Base-by-base conservation (phyloP, 2,329 filamentous ascomycete species). In the Gliomastix tumulicola region DNA sequence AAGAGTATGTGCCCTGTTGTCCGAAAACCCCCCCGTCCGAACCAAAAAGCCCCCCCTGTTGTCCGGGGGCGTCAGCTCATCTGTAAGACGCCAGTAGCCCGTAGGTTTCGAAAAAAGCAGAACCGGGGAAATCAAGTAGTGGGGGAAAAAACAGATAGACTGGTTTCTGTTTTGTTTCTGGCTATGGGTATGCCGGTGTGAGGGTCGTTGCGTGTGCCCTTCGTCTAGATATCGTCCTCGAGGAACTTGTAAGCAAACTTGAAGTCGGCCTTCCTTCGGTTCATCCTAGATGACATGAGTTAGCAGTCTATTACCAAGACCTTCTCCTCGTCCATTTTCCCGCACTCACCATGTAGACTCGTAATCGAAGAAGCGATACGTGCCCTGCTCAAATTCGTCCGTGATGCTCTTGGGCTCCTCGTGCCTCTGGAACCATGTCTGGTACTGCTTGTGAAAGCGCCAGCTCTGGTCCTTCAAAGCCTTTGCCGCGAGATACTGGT, bases 391-490 rank as follows among this genome's bases (percentile, higher is more conserved):
- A 56, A 88, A 97, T 64, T 98, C 92, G 62, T 98, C 92, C 1
- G 92, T 97, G 54, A 98, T 98, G 50, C 82, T 89, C 71, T 98
- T 98, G 15, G 92, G 92, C 67, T 98, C 92, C 56, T 98, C 92
- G 49, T 98, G 92, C 35, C 92, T 77, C 62, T 98, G 92, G 55
- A 98, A 98, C 92, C 92, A 98, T 2, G 92, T 98, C 62, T 95
- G 92, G 57, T 98, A 98, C 61, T 97, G 92, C 70, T 98, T 98
- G 66, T 98, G 92, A 60, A 98, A 98, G 39, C 92, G 78, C 92
- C 92, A 98, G 62, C 89, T 96, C 62, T 98, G 92, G 47, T 90
- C 86, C 66, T 98, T 98, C 36, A 98, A 68, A n/a, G 92, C 88
- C 63, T 94, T 95, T 12, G 92, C 92, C 2, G 92, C 88, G 41